These are phyloP conservation scores for Paecilomyces fulvus DNA, from an alignment of 2,329 filamentous ascomycete genomes.

Conservation along the genomic window DNA sequence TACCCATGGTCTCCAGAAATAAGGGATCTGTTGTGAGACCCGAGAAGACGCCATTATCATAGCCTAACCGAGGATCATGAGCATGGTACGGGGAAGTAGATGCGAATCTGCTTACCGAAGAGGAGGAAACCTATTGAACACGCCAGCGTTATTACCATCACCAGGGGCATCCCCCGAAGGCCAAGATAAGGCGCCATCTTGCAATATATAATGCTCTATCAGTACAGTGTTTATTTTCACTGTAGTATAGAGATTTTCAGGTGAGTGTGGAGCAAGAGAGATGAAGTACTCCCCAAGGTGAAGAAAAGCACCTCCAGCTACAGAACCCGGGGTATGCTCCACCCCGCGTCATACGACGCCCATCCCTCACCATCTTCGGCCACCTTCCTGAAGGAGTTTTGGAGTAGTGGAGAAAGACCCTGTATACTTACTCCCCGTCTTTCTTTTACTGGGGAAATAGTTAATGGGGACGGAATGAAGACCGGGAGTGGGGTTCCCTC, in stretches of 20 bases:
- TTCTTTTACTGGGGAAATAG: not conserved
- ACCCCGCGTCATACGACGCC: not conserved
- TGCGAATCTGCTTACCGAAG: conserved; percentile 2
- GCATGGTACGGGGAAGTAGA: not conserved
- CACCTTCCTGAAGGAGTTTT: not conserved
- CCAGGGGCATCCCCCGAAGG: conserved; percentile 8
- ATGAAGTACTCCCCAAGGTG: not conserved
- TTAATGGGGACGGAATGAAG: not conserved
- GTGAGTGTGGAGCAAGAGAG: not conserved
- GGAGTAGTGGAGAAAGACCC: not conserved
- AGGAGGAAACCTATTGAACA: conserved; percentile 8
- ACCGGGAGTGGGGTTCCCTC: not conserved
- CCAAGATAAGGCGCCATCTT: conserved; percentile 8
- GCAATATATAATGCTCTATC: not conserved
- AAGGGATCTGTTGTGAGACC: conserved; percentile 8
- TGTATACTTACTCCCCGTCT: no score
- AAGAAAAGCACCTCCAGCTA: not conserved
- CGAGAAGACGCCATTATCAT: conserved; percentile 9
- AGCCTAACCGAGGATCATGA: conserved; percentile 1
- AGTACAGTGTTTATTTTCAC: not conserved
- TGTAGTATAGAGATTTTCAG: not conserved
- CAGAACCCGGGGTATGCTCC: not conserved
- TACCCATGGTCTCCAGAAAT: conserved; percentile 8
- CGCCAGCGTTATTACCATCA: conserved; percentile 6
- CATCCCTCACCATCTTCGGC: not conserved